Conservation (phyloP, 768 basidiomycete genomes). For the Gloeopeniophorella convolvens region DNA sequence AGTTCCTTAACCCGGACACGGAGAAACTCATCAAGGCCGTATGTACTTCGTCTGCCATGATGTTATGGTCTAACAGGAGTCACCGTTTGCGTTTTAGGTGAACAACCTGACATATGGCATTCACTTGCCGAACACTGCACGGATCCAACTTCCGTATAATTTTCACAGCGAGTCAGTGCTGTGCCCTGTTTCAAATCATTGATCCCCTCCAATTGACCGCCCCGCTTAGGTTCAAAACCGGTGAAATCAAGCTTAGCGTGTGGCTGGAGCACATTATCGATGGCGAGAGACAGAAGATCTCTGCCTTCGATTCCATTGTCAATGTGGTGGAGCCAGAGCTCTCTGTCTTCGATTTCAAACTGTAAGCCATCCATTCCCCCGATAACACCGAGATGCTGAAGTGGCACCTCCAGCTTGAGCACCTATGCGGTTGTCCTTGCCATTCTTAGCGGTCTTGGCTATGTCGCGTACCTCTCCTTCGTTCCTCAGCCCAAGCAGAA, state of each 20-base stretch:
- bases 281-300: slow-evolving; percentile 50
- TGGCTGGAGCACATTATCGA: slow-evolving; percentile 70
- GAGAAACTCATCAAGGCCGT: slow-evolving; percentile 69
- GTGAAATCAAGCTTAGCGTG: slow-evolving; percentile 49
- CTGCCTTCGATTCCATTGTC: slow-evolving; percentile 69
- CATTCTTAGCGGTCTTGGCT: slow-evolving; percentile 56
- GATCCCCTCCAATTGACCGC: background rate
- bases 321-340: slow-evolving; percentile 74
- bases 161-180: slow-evolving; percentile 86
- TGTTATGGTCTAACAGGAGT: background rate
- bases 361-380: slow-evolving; percentile 42
- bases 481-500: slow-evolving; percentile 49
- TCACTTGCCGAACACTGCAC: slow-evolving; percentile 47
- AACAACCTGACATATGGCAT: slow-evolving; percentile 49
- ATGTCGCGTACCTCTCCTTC: slow-evolving; percentile 60
- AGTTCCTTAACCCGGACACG: slow-evolving; percentile 59
- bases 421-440: slow-evolving; percentile 67
- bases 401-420: slow-evolving; percentile 35
- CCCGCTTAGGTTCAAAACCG: slow-evolving; percentile 3
- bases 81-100: slow-evolving; percentile 37
- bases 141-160: slow-evolving; percentile 59
- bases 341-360: slow-evolving; percentile 72
- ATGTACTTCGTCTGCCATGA: slow-evolving; percentile 24
- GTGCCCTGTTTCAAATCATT: background rate
- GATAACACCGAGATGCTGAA: slow-evolving; percentile 2